Evolutionary conservation across 164 flowering plant genomes (phyloP), one percentile per base, ranked within the genome.

Genomic region (Magnolia kwangsiensis): DNA sequence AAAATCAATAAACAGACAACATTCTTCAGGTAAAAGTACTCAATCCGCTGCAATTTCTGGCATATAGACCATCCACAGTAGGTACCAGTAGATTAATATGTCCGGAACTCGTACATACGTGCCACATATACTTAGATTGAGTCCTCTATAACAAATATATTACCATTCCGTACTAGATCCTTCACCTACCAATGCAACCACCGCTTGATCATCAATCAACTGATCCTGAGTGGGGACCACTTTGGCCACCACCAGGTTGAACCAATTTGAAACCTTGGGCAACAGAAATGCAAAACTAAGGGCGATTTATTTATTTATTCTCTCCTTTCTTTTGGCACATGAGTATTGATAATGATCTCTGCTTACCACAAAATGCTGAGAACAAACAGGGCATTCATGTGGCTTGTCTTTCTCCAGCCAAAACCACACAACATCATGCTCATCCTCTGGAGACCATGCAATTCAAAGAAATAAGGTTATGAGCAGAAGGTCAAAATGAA

Each of bases 371-470:
- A 86, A 88, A 78, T 90, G 87, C 81, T 94, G 97, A 68, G 93
- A 74, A 79, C 98, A 95, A 72, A 91, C 97, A 13, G 98, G 92
- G 79, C 98, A 95, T 77, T 91, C 98, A 79, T 85, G 87, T 2
- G 96, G 90, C 83, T 89, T 89, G 88, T 84, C 97, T 80, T 95
- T 95, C 89, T 89, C 91, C 82, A 95, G 87, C 98, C 98, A 90
- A 83, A 95, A 95, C 98, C 98, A 95, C 75, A 95, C 95, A 78
- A 92, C 96, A 81, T 95, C 97, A 76, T 94, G 98, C 82, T 94
- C 98, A 80, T 94, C 97, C 89, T 88, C 91, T 86, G 79, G 65
- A 78, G 31, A 59, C 2, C 61, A 55, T 11, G 19, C 13, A 55
- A 55, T 55, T 55, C 18, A 0, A 9, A 55, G 61, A 37, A 37